Base-by-base conservation (phyloP, 1,284 basidiomycete genomes). In the Pterulicium gracile region DNA sequence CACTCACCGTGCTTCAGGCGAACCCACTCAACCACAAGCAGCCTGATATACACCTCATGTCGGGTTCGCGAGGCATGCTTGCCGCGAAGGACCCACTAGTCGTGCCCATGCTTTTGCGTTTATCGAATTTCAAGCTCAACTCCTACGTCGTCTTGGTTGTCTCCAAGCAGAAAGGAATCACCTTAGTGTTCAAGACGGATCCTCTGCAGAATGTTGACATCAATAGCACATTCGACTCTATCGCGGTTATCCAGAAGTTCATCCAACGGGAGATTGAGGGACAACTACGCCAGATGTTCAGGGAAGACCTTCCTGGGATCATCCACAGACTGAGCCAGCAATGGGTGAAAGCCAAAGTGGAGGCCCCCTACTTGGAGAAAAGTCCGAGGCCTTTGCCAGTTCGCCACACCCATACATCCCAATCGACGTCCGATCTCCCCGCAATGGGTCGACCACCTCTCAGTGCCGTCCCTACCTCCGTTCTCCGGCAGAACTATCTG, bases 111-210 rank as follows among this genome's bases (percentile, higher is more conserved):
- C 85, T 92, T 19, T 82, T 99, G 43, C 87, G 92, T n/a, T 81
- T 99, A 4, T 97, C 92, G 3, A 80, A 89, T 56, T 89, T 99
- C 63, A 85, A 85, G 52, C 82, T 99, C 24, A 86, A 84, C 55
- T 96, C 95, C 24, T 98, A 98, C 58, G 89, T 99, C 55, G 95
- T 98, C 51, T 81, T 98, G 42, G 94, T 98, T 56, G 90, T 98
- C 46, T 97, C 93, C 20, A 90, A 90, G 54, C 87, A 88, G 61
- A 98, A 98, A 59, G 96, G 96, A 43, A 97, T 98, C 61, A 98
- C 96, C 0, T 79, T 98, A 42, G 96, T 98, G 19, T 99, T 99
- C 81, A 98, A 98, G 69, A 98, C 97, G 47, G 96, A 99, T 64
- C 96, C 96, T 0, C 76, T 98, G 17, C 94, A 99, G 65, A 92